A percentile compares a stretch with the other conserved stretches of the same genome.
These are phyloP conservation scores for Colletotrichum somersetense DNA, from an alignment of 2,329 filamentous ascomycete genomes.

Conservation along the genomic window DNA sequence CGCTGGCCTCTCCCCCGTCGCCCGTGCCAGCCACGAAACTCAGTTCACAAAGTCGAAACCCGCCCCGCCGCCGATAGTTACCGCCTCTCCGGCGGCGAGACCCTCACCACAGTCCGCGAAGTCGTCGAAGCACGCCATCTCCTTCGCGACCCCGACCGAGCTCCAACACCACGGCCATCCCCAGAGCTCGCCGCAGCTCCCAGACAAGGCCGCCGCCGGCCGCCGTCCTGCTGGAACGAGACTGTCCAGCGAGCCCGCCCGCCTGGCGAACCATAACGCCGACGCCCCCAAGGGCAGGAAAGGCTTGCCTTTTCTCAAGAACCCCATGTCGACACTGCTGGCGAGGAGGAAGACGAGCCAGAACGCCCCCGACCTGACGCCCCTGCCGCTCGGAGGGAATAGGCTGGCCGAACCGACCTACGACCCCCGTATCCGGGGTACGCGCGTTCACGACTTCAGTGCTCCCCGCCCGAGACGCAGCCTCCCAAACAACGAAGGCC, in stretches of 20 bases:
- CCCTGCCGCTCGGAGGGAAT: slow-evolving; percentile 54
- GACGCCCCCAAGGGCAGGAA: slow-evolving; percentile 65
- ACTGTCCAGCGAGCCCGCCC: slow-evolving; percentile 54
- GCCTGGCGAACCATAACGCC: slow-evolving; percentile 48
- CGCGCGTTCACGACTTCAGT: slow-evolving; percentile 75
- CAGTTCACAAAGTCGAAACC: slow-evolving; percentile 49
- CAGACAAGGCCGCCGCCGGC: slow-evolving; percentile 46
- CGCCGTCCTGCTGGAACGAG: slow-evolving; percentile 60
- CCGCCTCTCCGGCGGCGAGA: slow-evolving; percentile 48
- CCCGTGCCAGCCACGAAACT: slow-evolving; percentile 44
- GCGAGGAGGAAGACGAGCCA: slow-evolving; percentile 69
- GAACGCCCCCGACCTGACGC: slow-evolving; percentile 57
- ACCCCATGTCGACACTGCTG: slow-evolving; percentile 70
- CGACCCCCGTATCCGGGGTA: slow-evolving; percentile 74
- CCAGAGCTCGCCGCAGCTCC: slow-evolving; percentile 19
- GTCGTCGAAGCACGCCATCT: slow-evolving; percentile 52
- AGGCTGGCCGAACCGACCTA: slow-evolving; percentile 62
- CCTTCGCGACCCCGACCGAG: slow-evolving; percentile 65
- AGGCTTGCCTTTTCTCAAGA: slow-evolving; percentile 69
- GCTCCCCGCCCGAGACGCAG: slow-evolving; percentile 65
- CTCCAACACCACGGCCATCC: slow-evolving; percentile 49
- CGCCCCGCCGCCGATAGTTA: slow-evolving; percentile 54
- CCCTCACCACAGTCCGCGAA: slow-evolving; percentile 47
- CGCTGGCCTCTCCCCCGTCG: slow-evolving; percentile 1
- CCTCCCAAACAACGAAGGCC: slow-evolving; percentile 48